phyloP scores from a whole-genome alignment of 495 filamentous ascomycete species.

The Apiosordaria backusii region DNA sequence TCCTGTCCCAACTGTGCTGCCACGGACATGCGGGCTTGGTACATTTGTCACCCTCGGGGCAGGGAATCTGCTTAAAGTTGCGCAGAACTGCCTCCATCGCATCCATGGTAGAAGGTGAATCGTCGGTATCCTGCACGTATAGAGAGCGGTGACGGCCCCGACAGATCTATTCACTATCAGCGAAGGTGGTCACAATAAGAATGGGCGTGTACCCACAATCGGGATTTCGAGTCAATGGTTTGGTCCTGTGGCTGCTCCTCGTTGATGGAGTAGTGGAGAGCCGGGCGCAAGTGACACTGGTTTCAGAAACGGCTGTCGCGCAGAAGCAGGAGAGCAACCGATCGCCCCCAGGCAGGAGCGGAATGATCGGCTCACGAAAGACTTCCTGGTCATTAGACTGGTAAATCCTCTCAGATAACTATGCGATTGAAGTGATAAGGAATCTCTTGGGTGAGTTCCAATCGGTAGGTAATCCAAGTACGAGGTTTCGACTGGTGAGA shows the following conservation, averaged over 20 bases:
- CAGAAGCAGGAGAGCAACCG: not conserved
- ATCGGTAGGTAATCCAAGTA: not conserved
- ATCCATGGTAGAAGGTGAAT: not conserved
- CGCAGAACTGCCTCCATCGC: constrained; percentile 65
- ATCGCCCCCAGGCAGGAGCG: not conserved
- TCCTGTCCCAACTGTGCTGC: constrained; percentile 38
- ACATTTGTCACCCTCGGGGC: constrained; percentile 55
- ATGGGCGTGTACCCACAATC: not conserved
- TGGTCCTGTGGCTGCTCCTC: not conserved
- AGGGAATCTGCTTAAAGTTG: constrained; percentile 61
- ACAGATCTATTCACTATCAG: not conserved
- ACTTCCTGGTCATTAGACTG: not conserved
- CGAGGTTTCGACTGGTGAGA: too few species aligned
- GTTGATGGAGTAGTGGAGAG: not conserved
- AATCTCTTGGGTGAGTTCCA: not conserved
- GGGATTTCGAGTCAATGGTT: not conserved
- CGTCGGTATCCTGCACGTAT: not conserved
- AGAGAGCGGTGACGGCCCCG: not conserved
- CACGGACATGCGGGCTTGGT: constrained; percentile 39
- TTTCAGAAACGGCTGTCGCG: not conserved
- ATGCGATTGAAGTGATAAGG: not conserved
- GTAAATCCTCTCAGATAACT: not conserved
- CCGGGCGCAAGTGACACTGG: not conserved
- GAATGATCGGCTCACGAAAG: not conserved
- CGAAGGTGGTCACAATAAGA: not conserved